phyloP scores from a whole-genome alignment of 257 asterid genomes.

The Mentha longifolia region DNA sequence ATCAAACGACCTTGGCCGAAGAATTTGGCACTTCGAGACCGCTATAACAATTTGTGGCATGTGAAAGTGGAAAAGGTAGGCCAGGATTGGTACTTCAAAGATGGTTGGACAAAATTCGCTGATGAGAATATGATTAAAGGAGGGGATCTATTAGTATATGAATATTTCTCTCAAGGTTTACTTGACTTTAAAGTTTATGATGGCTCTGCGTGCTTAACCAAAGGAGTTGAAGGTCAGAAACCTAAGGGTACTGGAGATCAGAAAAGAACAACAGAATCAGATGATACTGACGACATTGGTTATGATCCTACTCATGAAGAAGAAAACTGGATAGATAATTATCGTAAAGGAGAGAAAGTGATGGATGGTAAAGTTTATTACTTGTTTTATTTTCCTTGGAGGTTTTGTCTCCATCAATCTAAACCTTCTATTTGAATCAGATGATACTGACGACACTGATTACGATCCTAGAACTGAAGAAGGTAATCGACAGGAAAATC shows the following conservation, averaged over 20 bases:
- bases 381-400: not conserved
- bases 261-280: not conserved
- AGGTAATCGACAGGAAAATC: not conserved
- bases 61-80: slow-evolving; percentile 25
- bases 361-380: not conserved
- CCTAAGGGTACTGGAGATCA: not conserved
- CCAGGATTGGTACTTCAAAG: slow-evolving; percentile 20
- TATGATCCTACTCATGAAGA: not conserved
- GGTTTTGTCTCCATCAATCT: not conserved
- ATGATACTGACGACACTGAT: not conserved
- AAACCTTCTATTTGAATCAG: not conserved
- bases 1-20: not conserved
- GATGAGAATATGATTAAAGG: slow-evolving; percentile 20
- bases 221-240: not conserved
- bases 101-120: slow-evolving; percentile 38
- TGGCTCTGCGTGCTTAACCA: not conserved
- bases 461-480: not conserved
- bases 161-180: slow-evolving; percentile 5
- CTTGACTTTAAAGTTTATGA: slow-evolving; percentile 26
- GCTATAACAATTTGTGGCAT: slow-evolving; percentile 30
- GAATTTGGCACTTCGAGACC: slow-evolving; percentile 27
- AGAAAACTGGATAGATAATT: not conserved
- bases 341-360: not conserved
- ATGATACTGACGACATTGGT: not conserved
- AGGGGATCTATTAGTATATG: slow-evolving; percentile 28